A percentile compares a stretch with the other conserved stretches of the same genome.
Conservation (phyloP, 768 basidiomycete genomes). For the Leucosporidium scottii region DNA sequence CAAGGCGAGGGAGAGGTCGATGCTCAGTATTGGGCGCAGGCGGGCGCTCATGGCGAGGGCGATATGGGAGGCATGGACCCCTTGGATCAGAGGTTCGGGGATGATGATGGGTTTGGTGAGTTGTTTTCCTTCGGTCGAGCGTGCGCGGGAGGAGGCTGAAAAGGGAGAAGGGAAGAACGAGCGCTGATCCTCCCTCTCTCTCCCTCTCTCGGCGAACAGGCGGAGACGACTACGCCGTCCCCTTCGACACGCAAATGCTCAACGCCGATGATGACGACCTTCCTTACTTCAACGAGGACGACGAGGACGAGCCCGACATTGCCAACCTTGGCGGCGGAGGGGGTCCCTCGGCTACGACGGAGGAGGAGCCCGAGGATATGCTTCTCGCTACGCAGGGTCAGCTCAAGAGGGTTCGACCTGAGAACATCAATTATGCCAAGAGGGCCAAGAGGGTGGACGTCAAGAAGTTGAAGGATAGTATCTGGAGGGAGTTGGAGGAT, state of each 20-base stretch:
- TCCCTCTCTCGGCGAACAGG: background rate
- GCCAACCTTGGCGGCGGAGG: background rate
- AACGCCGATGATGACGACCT: conserved; percentile 67
- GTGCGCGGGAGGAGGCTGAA: background rate
- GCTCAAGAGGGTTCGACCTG: conserved; percentile 69
- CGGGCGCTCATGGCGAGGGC: background rate
- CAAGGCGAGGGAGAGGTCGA: conserved; percentile 52
- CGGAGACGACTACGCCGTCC: conserved; percentile 43
- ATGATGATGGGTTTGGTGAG: background rate
- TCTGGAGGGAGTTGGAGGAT: conserved; percentile 83
- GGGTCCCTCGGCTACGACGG: conserved; percentile 41
- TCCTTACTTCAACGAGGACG: conserved; percentile 52
- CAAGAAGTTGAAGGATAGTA: conserved; percentile 91
- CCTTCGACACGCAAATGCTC: conserved; percentile 96
- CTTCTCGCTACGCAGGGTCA: conserved; percentile 67
- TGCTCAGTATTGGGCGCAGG: conserved; percentile 91
- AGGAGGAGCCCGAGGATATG: conserved; percentile 60
- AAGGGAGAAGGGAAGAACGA: too few species aligned
- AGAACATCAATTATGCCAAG: conserved; percentile 88
- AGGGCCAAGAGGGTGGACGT: conserved; percentile 95
- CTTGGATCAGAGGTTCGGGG: background rate
- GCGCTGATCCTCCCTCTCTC: background rate
- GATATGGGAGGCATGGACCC: background rate
- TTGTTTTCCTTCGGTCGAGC: too few species aligned
- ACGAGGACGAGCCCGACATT: conserved; percentile 23